A percentile compares a stretch with the other conserved stretches of the same genome.
Evolutionary conservation across 2,329 filamentous ascomycete species (phyloP).

Genomic region (Diaporthe humulicola): DNA sequence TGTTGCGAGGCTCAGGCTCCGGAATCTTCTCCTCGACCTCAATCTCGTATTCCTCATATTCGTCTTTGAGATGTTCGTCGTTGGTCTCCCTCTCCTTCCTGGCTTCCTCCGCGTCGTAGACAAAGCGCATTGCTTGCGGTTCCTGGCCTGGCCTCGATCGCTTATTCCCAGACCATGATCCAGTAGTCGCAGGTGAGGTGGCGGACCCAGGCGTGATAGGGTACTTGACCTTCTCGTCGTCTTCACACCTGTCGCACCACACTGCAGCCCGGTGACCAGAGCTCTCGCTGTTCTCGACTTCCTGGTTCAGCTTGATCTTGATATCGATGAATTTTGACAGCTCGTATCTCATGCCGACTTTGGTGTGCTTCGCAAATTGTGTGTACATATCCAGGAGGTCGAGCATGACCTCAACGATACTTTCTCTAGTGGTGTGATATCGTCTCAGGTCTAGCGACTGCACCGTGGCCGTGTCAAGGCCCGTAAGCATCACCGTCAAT

Average conservation of each 20-base stretch:
- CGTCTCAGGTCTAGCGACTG: constrained; percentile 63
- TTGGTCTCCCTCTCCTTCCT: constrained; percentile 78
- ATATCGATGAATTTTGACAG: constrained; percentile 86
- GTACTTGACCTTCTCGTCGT: constrained; percentile 51
- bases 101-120: constrained; percentile 85
- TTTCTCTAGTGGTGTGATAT: constrained; percentile 60
- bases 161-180: constrained; percentile 57
- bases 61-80: constrained; percentile 76
- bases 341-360: constrained; percentile 78
- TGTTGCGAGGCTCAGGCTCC: constrained; percentile 46
- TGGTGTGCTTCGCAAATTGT: constrained; percentile 81
- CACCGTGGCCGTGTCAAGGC: constrained; percentile 65
- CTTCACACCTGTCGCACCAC: constrained; percentile 67
- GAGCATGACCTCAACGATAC: constrained; percentile 82
- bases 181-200: constrained; percentile 56
- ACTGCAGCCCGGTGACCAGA: constrained; percentile 72
- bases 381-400: constrained; percentile 95
- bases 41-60: constrained; percentile 82
- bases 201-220: constrained; percentile 52
- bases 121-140: constrained; percentile 86
- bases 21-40: constrained; percentile 78
- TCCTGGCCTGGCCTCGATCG: constrained; percentile 53
- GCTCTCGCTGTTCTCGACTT: constrained; percentile 74
- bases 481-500: constrained; percentile 79
- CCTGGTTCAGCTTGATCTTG: constrained; percentile 88